Conservation (phyloP, 2,329 filamentous ascomycete species). For the Fusarium sp. region DNA sequence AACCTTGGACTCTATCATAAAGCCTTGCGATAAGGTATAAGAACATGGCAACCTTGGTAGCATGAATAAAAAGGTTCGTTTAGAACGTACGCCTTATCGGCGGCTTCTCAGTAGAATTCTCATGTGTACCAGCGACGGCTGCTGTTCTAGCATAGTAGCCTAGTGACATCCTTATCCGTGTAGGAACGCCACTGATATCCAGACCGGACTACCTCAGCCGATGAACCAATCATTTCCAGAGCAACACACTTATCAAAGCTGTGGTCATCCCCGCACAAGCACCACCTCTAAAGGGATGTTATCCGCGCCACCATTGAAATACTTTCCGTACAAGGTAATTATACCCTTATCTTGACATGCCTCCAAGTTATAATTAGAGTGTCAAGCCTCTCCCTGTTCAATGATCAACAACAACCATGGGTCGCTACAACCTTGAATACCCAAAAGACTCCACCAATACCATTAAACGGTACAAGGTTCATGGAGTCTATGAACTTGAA, state of each 20-base stretch:
- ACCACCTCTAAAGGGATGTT: not conserved
- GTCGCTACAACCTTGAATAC: slow-evolving; percentile 64
- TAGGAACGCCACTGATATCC: not conserved
- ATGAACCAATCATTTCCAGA: not conserved
- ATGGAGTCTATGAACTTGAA: slow-evolving; percentile 77
- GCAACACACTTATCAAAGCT: not conserved
- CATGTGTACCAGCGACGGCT: not conserved
- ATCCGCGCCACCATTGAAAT: not conserved
- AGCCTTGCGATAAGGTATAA: not conserved
- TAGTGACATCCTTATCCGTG: not conserved
- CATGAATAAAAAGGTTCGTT: not conserved
- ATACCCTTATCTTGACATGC: not conserved
- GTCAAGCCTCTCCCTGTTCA: no score
- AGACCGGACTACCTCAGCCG: not conserved
- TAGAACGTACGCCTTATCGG: not conserved
- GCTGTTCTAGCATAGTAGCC: not conserved
- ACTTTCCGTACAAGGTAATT: not conserved
- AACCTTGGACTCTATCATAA: not conserved
- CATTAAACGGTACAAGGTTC: slow-evolving; percentile 73
- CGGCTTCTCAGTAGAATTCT: not conserved
- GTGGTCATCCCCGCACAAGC: not conserved
- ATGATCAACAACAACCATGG: slow-evolving; percentile 42
- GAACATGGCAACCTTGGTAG: not conserved
- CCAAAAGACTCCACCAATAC: slow-evolving; percentile 73
- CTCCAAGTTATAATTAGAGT: not conserved